Base-by-base conservation (phyloP, 2,329 filamentous ascomycete genomes). In the Neonectria hederae region DNA sequence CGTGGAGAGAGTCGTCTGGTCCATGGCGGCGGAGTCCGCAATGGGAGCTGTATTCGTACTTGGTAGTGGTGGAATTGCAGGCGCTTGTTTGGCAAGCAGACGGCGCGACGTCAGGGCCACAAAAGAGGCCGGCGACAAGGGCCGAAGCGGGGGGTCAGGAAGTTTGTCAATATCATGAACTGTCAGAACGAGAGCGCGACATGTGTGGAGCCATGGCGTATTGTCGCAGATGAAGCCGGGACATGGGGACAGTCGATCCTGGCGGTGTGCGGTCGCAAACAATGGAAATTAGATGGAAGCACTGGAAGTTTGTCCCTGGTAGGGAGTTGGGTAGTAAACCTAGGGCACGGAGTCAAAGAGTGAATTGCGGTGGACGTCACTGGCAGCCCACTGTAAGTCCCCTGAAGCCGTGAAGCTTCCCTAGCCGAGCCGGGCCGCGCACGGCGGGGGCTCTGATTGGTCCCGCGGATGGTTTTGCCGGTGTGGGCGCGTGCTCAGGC, bases 1-100 rank as follows among this genome's bases (percentile, higher is more conserved):
- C 1, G 87, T 89, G 35, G 83, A 80, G 9, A 87, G 77, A 1
- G 85, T 83, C 4, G 85, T 87, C 58, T 83, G 79, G 72, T 88
- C 85, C 24, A 87, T 76, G 8, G 79, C 76, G 65, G 70, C 74
- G 43, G 76, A 73, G 76, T 79, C 79, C 56, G 46, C 26, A 35
- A 35, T 38, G 28, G 59, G 65, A 46, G 46, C 62, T 63, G 60
- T 48, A 65, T 26, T 53, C 65, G 24, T 38, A 17, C 35, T 38
- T 17, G 13, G 35, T 17, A 38, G n/a, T n/a, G 9, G 46, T 21
- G 51, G 38, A 21, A 49, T 56, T 13, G 32, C 35, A 45, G 43
- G 69, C 48, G n/a, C n/a, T n/a, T 64, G 59, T 54, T 53, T 60
- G 60, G 61, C 46, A 65, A 61, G 10, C 30, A 38, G 62, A 62